A percentile compares a stretch with the other conserved stretches of the same genome.
phyloP scores from a whole-genome alignment of 2,329 filamentous ascomycete genomes.

The Talaromyces amestolkiae region DNA sequence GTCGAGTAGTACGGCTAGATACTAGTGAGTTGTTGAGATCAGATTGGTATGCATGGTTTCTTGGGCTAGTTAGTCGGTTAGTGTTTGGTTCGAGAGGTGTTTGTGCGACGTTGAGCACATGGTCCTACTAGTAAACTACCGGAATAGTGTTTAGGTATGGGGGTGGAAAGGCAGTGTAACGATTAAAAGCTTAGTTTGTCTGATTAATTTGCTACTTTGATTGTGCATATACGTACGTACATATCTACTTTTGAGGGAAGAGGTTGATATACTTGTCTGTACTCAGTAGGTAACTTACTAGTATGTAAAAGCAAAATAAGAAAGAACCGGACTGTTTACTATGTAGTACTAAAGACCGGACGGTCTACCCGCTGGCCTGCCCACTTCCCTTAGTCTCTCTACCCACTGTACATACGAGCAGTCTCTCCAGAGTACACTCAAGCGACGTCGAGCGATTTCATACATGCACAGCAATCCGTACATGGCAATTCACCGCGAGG shows the following conservation, averaged over 20 bases:
- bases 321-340: not conserved
- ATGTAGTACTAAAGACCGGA: not conserved
- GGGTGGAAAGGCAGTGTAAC: not conserved
- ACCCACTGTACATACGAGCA: not conserved
- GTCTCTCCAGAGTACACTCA: too few species aligned
- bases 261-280: too few species aligned
- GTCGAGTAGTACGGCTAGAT: not conserved
- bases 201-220: too few species aligned
- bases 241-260: not conserved
- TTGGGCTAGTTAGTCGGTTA: not conserved
- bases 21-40: not conserved
- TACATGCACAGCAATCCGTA: not conserved
- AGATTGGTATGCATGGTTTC: not conserved
- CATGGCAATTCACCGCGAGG: not conserved
- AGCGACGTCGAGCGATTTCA: not conserved
- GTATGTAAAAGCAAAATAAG: not conserved
- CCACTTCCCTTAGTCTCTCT: not conserved
- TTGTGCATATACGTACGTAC: not conserved
- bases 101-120: constrained; percentile 2
- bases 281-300: not conserved
- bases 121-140: not conserved
- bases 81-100: not conserved
- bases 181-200: not conserved
- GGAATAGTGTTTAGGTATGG: too few species aligned
- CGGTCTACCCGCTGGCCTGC: not conserved